phyloP scores from a whole-genome alignment of 2,329 filamentous ascomycete genomes.

The Thelonectria rubi region DNA sequence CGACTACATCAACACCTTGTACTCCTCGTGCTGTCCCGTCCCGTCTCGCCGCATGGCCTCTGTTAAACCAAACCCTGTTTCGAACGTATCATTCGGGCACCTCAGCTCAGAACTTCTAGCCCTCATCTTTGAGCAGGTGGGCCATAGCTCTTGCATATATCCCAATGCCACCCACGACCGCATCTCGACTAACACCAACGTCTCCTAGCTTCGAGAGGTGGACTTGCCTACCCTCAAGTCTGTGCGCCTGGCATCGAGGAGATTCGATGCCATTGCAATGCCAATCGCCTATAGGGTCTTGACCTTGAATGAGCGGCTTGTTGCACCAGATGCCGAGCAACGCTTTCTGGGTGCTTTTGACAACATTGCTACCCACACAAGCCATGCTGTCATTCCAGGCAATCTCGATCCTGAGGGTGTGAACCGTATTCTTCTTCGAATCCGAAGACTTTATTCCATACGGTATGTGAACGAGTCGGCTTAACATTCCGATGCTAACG shows the following conservation, averaged over 20 bases:
- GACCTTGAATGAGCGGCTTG: constrained; percentile 49
- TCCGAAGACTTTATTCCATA: constrained; percentile 51
- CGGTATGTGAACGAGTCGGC: constrained; percentile 44
- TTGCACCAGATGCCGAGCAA: constrained; percentile 46
- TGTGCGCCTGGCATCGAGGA: constrained; percentile 50
- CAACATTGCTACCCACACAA: constrained; percentile 51
- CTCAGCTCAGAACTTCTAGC: constrained; percentile 56
- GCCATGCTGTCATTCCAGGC: constrained; percentile 52
- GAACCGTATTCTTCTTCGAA: constrained; percentile 47
- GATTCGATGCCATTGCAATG: constrained; percentile 53
- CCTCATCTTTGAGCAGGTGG: constrained; percentile 54
- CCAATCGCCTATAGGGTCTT: constrained; percentile 55
- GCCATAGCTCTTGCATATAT: constrained; percentile 10
- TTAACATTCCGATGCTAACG: constrained; percentile 23
- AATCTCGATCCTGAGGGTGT: constrained; percentile 51
- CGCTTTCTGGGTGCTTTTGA: constrained; percentile 46
- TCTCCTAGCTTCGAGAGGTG: constrained; percentile 51
- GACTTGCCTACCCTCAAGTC: constrained; percentile 47
- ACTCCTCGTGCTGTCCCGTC: constrained; percentile 17
- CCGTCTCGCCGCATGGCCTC: constrained; percentile 37
- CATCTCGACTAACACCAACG: constrained; percentile 24
- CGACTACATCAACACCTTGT: constrained; percentile 18
- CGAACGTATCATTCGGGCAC: constrained; percentile 37
- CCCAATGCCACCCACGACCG: background rate
- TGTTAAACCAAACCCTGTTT: constrained; percentile 13